Evolutionary conservation across 768 basidiomycete species (phyloP).

Genomic region (Neoboletus magnificus): DNA sequence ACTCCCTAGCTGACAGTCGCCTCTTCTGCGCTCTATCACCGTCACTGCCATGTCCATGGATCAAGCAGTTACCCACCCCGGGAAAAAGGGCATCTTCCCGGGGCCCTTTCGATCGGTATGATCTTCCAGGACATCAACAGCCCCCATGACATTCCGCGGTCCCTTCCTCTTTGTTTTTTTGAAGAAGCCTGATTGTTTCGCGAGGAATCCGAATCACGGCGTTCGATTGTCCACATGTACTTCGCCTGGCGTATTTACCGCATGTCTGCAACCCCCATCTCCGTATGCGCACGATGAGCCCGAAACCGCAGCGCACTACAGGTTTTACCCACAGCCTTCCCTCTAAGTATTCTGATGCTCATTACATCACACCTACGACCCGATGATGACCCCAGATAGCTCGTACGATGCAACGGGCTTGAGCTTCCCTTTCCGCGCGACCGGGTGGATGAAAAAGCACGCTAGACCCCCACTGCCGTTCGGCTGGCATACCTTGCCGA

Average conservation of each 20-base stretch:
- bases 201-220: background rate
- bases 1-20: background rate
- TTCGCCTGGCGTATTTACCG: conserved; percentile 12
- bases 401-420: background rate
- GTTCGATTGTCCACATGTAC: background rate
- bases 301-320: background rate
- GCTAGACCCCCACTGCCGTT: conserved; percentile 16
- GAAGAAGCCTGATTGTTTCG: background rate
- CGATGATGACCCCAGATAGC: background rate
- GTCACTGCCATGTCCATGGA: background rate
- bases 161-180: background rate
- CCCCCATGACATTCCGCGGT: background rate
- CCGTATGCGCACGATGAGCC: background rate
- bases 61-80: background rate
- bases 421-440: background rate
- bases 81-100: background rate
- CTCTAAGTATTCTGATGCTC: background rate
- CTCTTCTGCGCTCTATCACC: conserved; percentile 13
- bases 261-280: conserved; percentile 1
- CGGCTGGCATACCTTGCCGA: conserved; percentile 15
- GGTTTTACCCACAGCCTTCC: background rate
- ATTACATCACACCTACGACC: background rate
- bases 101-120: background rate
- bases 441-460: background rate
- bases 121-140: background rate